Conservation (phyloP, 2,329 filamentous ascomycete species). For the Calonectria fujianensis region DNA sequence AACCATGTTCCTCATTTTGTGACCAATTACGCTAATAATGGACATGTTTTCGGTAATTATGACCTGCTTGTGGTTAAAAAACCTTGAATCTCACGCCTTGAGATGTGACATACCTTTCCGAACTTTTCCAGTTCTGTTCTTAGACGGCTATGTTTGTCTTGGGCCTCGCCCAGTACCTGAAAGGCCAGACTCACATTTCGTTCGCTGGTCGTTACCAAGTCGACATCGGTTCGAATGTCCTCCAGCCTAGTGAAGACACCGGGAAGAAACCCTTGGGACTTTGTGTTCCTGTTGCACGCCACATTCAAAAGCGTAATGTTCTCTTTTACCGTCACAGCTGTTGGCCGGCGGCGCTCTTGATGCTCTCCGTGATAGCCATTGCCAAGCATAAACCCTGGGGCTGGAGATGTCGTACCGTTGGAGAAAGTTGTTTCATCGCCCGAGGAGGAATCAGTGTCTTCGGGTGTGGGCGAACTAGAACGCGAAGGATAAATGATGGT, state of each 20-base stretch:
- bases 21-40: constrained; percentile 12
- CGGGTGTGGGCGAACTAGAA: not conserved
- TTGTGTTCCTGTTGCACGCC: constrained; percentile 14
- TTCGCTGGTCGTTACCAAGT: constrained; percentile 10
- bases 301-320: constrained; percentile 4
- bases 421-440: not conserved
- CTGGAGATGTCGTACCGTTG: not conserved
- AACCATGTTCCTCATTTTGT: constrained; percentile 23
- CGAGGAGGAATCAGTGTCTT: not conserved
- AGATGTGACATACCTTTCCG: not conserved
- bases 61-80: not conserved
- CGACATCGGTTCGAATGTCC: not conserved
- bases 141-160: not conserved
- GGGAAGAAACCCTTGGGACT: not conserved
- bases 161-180: not conserved
- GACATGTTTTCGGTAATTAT: constrained; percentile 9
- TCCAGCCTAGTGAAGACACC: constrained; percentile 1
- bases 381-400: constrained; percentile 5
- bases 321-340: constrained; percentile 8
- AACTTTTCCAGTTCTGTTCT: constrained; percentile 3
- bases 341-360: constrained; percentile 10
- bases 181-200: constrained; percentile 17
- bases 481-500: constrained; percentile 9
- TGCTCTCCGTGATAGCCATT: constrained; percentile 14
- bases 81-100: fast-evolving